Evolutionary conservation across 2,329 filamentous ascomycete species (phyloP), one percentile per base, ranked within the genome.

Genomic region (Colletotrichum truncatum): DNA sequence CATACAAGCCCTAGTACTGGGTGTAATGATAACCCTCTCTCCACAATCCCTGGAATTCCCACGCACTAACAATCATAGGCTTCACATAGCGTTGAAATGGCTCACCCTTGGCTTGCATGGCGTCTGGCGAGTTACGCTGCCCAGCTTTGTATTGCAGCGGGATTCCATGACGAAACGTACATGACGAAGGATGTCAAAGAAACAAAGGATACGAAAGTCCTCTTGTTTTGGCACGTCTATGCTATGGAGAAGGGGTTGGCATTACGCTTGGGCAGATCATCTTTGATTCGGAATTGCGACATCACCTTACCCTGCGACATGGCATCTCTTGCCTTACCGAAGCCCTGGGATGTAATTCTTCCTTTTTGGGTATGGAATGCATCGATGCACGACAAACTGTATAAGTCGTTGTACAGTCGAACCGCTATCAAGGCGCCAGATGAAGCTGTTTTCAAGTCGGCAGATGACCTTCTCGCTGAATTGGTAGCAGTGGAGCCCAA

Each of bases 211-310:
- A 12, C 9, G 4, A 52, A 60, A 11, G 38, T 18, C 9, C 38
- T 60, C 7, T 67, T 85, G 6, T 86, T 86, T 66, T 86, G 83
- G 84, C 70, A 69, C 32, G 72, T 82, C 1, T 91, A 90, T 70
- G 81, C 84, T 7, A 76, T 89, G 11, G 86, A 91, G 68, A 88
- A 86, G 64, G 82, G 82, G 2, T 76, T 91, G 10, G 83, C 86
- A 0, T 77, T 91, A 39, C 81, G 87, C 3, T 77, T 91, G 2
- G 89, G 89, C 0, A 83, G 88, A 12, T 81, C 86, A 0, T 82
- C 87, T 0, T 78, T 82, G 6, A 84, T 91, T 32, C 85, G 86
- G 49, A 87, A 86, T 68, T 86, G 82, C 67, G 85, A 88, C 62
- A 84, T 87, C 53, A 82, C 81, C 0, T 72, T 85, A 8, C 76